Percentiles rank a stretch among this genome's conserved stretches.
These are phyloP conservation scores for Oryza glumipatula DNA, from an alignment of 176 grass and related monocot species.

Conservation along the genomic window DNA sequence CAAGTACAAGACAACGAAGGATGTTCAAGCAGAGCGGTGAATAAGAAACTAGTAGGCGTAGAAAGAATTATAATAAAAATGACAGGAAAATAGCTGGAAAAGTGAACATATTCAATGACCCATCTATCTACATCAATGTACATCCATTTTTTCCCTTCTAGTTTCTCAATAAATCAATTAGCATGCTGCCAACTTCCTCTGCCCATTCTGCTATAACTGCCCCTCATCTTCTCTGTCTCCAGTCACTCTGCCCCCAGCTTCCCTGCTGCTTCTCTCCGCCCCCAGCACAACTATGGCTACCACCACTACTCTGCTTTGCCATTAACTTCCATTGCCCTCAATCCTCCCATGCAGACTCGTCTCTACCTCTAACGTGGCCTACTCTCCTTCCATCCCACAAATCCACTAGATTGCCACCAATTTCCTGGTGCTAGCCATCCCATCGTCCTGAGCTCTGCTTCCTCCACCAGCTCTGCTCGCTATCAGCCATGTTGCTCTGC, in stretches of 20 bases:
- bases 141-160: slow-evolving; percentile 22
- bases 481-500: no score
- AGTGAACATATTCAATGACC: slow-evolving; percentile 6
- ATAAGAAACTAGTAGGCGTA: slow-evolving; percentile 6
- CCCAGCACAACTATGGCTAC: not conserved
- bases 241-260: not conserved
- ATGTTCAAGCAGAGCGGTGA: slow-evolving; percentile 5
- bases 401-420: not conserved
- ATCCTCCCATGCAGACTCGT: not conserved
- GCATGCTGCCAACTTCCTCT: not conserved
- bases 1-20: slow-evolving; percentile 7
- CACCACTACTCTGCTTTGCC: not conserved
- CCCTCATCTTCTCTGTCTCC: not conserved
- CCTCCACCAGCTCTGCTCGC: no score
- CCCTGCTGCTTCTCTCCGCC: not conserved
- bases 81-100: not conserved
- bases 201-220: not conserved
- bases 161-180: not conserved
- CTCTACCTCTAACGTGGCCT: not conserved
- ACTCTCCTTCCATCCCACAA: not conserved
- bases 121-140: slow-evolving; percentile 1
- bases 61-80: not conserved
- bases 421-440: not conserved
- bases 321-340: not conserved
- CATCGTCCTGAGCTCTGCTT: no score